Percentiles rank a stretch among this genome's conserved stretches.
Conservation (phyloP, 2,329 filamentous ascomycete genomes). For the Colletotrichum orbiculare region DNA sequence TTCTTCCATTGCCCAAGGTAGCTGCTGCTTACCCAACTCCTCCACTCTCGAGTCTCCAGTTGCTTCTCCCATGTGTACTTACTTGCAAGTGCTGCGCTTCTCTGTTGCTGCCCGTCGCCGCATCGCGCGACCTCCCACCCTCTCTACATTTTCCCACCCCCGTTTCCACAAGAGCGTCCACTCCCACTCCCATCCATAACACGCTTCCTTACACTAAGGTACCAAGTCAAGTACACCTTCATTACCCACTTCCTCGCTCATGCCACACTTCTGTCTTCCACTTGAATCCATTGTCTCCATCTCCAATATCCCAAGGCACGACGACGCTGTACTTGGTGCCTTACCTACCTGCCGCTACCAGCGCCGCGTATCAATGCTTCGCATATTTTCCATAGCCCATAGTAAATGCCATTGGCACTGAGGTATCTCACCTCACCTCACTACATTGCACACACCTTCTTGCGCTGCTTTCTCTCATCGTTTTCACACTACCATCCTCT, state of each 20-base stretch:
- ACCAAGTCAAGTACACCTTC: not conserved
- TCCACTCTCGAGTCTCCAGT: not conserved
- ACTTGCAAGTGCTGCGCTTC: too few relatives aligned
- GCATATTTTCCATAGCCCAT: not conserved
- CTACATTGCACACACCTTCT: not conserved
- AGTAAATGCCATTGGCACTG: too few relatives aligned
- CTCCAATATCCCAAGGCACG: slow-evolving; percentile 25
- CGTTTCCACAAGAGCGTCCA: slow-evolving; percentile 22
- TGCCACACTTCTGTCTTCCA: not conserved
- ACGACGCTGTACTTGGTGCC: slow-evolving; percentile 7
- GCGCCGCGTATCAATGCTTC: not conserved
- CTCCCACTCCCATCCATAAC: not conserved
- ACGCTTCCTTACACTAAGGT: too few relatives aligned
- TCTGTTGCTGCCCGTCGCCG: slow-evolving; percentile 24
- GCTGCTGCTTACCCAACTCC: not conserved
- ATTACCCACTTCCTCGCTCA: slow-evolving; percentile 15
- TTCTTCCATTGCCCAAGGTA: not conserved
- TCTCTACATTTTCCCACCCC: slow-evolving; percentile 17
- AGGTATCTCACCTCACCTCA: not conserved
- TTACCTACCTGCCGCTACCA: not conserved
- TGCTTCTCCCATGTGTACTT: not conserved
- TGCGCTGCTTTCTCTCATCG: not conserved
- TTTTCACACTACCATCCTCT: not conserved
- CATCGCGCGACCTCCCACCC: slow-evolving; percentile 34
- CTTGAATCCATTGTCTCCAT: slow-evolving; percentile 2